These are phyloP conservation scores for Cladophialophora immunda DNA, from an alignment of 2,329 filamentous ascomycete genomes.

Conservation along the genomic window DNA sequence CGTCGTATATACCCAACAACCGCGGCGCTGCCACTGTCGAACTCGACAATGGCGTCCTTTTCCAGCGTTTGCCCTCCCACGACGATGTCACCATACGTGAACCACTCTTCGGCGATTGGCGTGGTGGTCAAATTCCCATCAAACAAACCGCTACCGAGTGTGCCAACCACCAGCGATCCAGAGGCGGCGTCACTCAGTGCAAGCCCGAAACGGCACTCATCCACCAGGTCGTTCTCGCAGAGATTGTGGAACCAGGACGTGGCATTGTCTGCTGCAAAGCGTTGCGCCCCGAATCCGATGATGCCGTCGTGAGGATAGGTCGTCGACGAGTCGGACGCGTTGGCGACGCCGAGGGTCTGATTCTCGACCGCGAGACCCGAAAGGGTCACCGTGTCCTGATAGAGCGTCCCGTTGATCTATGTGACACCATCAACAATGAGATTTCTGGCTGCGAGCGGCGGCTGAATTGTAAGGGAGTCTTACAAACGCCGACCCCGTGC, in stretches of 20 bases:
- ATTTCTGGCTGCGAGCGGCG: neutral
- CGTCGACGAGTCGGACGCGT: neutral
- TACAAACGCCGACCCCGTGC: neutral
- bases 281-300: neutral
- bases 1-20: neutral
- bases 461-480: neutral
- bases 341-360: neutral
- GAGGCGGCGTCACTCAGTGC: neutral
- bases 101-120: neutral
- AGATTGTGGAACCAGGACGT: neutral
- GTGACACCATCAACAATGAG: neutral
- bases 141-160: neutral
- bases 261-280: neutral
- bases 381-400: neutral
- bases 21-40: neutral
- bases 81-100: neutral
- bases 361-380: neutral
- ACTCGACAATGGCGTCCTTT: neutral
- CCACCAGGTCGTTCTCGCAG: neutral
- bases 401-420: neutral
- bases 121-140: neutral
- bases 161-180: neutral
- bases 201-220: neutral
- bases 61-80: neutral
- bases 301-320: neutral